Conservation (phyloP, 495 filamentous ascomycete genomes). For the Glonium stellatum region DNA sequence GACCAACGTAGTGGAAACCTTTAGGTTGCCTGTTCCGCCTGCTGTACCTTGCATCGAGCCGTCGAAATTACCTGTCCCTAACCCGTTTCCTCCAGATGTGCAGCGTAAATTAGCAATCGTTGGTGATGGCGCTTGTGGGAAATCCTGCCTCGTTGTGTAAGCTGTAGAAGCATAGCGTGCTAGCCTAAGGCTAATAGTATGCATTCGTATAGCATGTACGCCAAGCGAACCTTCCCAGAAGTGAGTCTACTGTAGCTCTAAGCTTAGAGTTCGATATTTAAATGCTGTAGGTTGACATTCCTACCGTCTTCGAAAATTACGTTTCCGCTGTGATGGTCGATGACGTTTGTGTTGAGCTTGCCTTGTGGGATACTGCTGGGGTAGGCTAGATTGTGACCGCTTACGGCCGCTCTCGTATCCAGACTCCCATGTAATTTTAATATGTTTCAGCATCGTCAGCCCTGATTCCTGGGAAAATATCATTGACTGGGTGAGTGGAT, state of each 20-base stretch:
- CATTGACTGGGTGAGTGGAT: slow-evolving; percentile 2
- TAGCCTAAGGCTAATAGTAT: neutral
- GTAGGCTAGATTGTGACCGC: neutral
- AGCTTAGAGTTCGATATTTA: no score
- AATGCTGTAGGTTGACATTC: neutral
- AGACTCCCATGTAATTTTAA: neutral
- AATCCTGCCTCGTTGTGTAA: slow-evolving; percentile 12
- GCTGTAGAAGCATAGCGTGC: no score
- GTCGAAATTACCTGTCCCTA: neutral
- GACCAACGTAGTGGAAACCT: no score
- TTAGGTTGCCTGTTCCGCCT: no score
- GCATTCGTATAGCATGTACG: neutral
- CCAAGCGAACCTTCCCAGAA: neutral
- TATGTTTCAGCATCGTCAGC: neutral
- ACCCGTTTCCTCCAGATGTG: neutral
- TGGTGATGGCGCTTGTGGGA: neutral
- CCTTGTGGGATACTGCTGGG: neutral
- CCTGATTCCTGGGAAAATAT: neutral
- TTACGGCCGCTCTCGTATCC: slow-evolving; percentile 7
- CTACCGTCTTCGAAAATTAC: neutral
- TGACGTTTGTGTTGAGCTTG: neutral
- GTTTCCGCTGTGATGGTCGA: neutral
- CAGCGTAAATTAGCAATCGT: neutral
- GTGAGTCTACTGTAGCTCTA: no score
- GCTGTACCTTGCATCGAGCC: neutral